phyloP scores from a whole-genome alignment of 2,329 filamentous ascomycete species.

The Shiraia bambusicola region DNA sequence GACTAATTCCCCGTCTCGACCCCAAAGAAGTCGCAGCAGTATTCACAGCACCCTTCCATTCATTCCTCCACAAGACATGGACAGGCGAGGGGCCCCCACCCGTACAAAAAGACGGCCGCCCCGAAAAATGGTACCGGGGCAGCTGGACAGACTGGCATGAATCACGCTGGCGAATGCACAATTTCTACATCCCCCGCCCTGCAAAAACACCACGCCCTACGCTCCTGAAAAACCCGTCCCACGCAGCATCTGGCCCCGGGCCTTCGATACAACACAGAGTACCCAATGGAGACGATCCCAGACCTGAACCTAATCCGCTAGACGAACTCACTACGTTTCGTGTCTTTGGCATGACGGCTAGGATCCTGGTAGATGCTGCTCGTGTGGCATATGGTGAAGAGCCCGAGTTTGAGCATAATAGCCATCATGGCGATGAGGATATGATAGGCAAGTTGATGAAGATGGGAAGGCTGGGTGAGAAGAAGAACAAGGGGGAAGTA shows the following conservation, averaged over 20 bases:
- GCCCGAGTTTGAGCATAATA: constrained; percentile 78
- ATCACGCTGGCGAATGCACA: constrained; percentile 80
- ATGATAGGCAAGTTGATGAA: constrained; percentile 61
- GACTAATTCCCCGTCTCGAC: constrained; percentile 77
- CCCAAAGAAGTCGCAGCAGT: constrained; percentile 91
- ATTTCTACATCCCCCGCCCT: constrained; percentile 75
- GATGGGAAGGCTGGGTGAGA: constrained; percentile 58
- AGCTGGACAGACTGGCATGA: constrained; percentile 79
- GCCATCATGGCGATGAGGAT: constrained; percentile 65
- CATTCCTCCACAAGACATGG: constrained; percentile 66
- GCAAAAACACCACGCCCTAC: constrained; percentile 12
- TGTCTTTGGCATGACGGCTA: constrained; percentile 93
- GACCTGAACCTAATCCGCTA: constrained; percentile 43
- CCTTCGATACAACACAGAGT: constrained; percentile 2
- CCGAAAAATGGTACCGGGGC: constrained; percentile 80
- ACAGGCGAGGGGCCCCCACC: constrained; percentile 52
- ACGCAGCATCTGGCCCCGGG: constrained; percentile 1
- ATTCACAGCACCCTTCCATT: constrained; percentile 84
- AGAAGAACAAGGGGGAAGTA: constrained; percentile 54
- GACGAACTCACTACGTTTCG: constrained; percentile 64
- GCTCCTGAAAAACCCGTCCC: constrained; percentile 8
- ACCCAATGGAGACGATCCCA: constrained; percentile 23
- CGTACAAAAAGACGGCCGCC: constrained; percentile 33
- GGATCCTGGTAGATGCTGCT: constrained; percentile 86
- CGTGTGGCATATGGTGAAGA: constrained; percentile 78